Evolutionary conservation across 108 stramenopile species (phyloP).

Genomic region (Aureococcus anophagefferens): DNA sequence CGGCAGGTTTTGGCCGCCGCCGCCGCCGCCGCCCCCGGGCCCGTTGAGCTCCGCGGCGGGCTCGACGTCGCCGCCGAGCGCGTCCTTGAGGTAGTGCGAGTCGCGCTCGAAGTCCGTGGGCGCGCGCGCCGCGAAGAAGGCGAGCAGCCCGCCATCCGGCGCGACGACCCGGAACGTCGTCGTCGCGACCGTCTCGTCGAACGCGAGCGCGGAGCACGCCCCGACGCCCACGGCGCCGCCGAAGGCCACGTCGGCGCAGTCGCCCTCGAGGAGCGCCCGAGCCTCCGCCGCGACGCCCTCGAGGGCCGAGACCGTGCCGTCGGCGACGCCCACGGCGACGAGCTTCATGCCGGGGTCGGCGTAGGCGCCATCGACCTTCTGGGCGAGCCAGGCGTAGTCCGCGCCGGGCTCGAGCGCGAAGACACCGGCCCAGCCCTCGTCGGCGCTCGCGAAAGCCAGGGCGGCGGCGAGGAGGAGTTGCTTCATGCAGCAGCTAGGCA

Average conservation of each 20-base stretch:
- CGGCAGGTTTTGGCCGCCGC: neutral
- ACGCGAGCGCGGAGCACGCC: too few relatives aligned
- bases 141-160: too few relatives aligned
- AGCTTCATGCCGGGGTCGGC: too few relatives aligned
- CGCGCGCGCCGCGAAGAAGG: neutral
- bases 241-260: neutral
- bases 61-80: conserved; percentile 8
- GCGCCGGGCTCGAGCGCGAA: neutral
- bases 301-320: neutral
- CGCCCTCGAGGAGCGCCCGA: too few relatives aligned
- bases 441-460: too few relatives aligned
- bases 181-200: too few relatives aligned
- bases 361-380: neutral
- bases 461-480: too few relatives aligned
- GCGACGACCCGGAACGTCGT: too few relatives aligned
- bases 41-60: neutral
- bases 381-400: neutral
- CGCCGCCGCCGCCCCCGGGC: too few relatives aligned
- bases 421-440: too few relatives aligned
- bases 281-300: too few relatives aligned
- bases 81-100: conserved; percentile 10
- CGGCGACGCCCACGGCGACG: neutral
- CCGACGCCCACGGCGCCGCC: neutral
- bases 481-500: too few relatives aligned
- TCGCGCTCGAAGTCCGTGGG: conserved; percentile 17